A percentile compares a stretch with the other conserved stretches of the same genome.
Evolutionary conservation across 2,329 filamentous ascomycete genomes (phyloP).

Genomic region (Paraphoma chrysanthemicola): DNA sequence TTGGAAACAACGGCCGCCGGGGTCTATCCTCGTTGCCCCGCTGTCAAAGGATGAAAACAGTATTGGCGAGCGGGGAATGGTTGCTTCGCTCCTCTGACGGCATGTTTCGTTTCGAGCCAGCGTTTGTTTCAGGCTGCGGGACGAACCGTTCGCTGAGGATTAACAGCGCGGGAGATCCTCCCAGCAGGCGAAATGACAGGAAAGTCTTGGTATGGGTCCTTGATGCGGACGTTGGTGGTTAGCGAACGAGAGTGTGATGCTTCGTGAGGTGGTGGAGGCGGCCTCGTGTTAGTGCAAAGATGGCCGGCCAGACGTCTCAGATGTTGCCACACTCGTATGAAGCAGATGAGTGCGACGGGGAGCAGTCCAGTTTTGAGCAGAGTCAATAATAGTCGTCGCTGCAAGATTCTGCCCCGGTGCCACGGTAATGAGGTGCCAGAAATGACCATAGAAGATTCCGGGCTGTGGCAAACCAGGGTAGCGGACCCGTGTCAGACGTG

Average conservation of each 20-base stretch:
- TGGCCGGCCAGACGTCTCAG: neutral
- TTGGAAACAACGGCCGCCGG: neutral
- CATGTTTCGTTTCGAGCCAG: conserved; percentile 24
- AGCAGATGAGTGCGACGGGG: neutral
- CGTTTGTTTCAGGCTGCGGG: conserved; percentile 23
- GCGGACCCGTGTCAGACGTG: neutral
- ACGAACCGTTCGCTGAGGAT: conserved; percentile 17
- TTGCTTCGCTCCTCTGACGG: neutral
- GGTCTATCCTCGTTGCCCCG: neutral
- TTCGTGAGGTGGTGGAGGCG: too few species aligned
- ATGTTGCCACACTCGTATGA: neutral
- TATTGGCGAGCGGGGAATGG: neutral
- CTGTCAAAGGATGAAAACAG: neutral
- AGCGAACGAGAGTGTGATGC: neutral
- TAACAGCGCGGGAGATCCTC: conserved; percentile 6
- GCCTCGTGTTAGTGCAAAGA: neutral
- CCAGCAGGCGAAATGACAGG: conserved; percentile 26
- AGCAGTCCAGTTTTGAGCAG: too few species aligned
- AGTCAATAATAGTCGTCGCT: neutral
- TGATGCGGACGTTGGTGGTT: conserved; percentile 15
- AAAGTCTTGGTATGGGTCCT: conserved; percentile 15
- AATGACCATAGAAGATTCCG: neutral
- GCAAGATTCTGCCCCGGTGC: neutral
- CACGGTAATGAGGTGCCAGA: neutral
- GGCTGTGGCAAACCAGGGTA: neutral